These are phyloP conservation scores for Corymbia maculata DNA, from an alignment of 345 rosid species.

Conservation along the genomic window DNA sequence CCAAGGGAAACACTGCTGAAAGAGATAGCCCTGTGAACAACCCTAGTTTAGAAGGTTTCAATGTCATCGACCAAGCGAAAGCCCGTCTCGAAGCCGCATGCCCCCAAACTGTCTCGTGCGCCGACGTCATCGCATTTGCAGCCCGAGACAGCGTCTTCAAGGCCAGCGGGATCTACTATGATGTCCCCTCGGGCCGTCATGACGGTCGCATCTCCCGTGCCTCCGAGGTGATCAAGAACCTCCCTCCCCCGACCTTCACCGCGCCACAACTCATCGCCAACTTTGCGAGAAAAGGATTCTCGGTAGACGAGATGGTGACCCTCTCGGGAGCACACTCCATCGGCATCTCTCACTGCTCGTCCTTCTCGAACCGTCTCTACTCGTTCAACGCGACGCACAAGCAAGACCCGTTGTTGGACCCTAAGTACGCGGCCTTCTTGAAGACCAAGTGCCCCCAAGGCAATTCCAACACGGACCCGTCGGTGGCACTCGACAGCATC, in stretches of 20 bases:
- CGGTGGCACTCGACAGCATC: slow-evolving; percentile 1
- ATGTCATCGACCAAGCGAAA: slow-evolving; percentile 33
- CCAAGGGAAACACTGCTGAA: slow-evolving; percentile 14
- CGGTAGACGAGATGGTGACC: slow-evolving; percentile 6
- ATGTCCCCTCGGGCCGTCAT: slow-evolving; percentile 29
- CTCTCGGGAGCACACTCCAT: slow-evolving; percentile 8
- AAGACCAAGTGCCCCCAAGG: slow-evolving; percentile 21
- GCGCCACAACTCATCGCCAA: slow-evolving; percentile 1
- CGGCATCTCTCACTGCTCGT: slow-evolving; percentile 13
- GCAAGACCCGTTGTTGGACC: slow-evolving; percentile 29
- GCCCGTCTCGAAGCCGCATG: slow-evolving; percentile 26
- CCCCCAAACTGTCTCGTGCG: slow-evolving; percentile 32
- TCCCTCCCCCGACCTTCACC: slow-evolving; percentile 9
- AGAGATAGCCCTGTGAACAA: slow-evolving; percentile 5
- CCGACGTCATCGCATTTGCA: slow-evolving; percentile 37
- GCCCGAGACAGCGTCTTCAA: slow-evolving; percentile 23
- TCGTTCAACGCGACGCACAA: slow-evolving; percentile 16
- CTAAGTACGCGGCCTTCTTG: slow-evolving; percentile 13
- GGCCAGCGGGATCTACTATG: slow-evolving; percentile 15
- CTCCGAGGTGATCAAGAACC: slow-evolving; percentile 8
- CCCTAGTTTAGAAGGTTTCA: slow-evolving; percentile 13
- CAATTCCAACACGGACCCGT: not conserved
- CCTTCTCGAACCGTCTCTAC: slow-evolving; percentile 26
- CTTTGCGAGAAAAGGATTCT: not conserved
- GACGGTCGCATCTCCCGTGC: slow-evolving; percentile 28